Evolutionary conservation across 202 grass and related monocot species (phyloP).

Genomic region (Eragrostis tef): DNA sequence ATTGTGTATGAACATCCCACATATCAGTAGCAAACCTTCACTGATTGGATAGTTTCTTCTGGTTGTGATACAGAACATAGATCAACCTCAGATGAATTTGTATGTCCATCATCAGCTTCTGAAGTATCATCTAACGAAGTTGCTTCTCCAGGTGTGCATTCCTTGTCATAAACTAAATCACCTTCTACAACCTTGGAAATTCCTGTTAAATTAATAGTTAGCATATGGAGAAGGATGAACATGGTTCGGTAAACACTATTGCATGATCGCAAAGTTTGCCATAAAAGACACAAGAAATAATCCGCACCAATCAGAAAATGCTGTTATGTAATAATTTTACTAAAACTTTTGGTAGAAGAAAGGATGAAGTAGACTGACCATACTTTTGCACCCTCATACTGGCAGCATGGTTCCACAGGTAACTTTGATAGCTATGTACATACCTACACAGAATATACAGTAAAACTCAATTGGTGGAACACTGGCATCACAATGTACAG

Average conservation of each 20-base stretch:
- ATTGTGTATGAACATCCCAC: conserved; percentile 5
- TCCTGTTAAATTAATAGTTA: conserved; percentile 59
- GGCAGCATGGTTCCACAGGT: conserved; percentile 96
- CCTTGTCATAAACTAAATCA: conserved; percentile 89
- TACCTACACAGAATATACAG: conserved; percentile 68
- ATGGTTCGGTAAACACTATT: background rate
- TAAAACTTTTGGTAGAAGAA: conserved; percentile 36
- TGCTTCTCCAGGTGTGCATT: conserved; percentile 52
- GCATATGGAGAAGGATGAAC: conserved; percentile 13
- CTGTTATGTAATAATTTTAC: conserved; percentile 24
- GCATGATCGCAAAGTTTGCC: background rate
- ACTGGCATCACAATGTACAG: background rate
- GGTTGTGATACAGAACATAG: conserved; percentile 64
- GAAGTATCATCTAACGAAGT: conserved; percentile 46
- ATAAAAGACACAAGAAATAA: conserved; percentile 26
- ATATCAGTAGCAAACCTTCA: conserved; percentile 66
- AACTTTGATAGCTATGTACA: conserved; percentile 97
- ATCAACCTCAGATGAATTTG: conserved; percentile 62
- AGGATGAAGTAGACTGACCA: conserved; percentile 63
- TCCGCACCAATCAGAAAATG: background rate
- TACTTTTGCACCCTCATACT: conserved; percentile 93
- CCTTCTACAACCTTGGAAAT: conserved; percentile 83
- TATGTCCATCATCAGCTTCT: conserved; percentile 56
- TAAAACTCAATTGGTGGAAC: background rate
- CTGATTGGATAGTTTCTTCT: conserved; percentile 73